Evolutionary conservation across 306 rosid species (phyloP), one percentile per base, ranked within the genome.

Genomic region (Vachellia pachyceras): DNA sequence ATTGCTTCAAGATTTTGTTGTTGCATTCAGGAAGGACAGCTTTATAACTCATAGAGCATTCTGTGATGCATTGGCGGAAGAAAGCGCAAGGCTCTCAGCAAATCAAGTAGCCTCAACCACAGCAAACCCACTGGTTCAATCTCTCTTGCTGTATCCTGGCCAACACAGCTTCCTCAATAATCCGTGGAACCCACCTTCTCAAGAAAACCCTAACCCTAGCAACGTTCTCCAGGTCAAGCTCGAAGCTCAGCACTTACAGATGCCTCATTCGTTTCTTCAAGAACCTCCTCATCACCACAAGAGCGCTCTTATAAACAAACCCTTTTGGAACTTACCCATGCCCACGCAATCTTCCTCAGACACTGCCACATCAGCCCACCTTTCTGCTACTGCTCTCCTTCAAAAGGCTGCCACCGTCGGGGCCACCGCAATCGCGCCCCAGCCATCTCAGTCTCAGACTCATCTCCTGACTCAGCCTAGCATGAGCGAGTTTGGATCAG

Each of bases 51-150:
- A 96, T 46, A 88, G 98, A 87, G 99, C 99, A 58, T 96, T 96
- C 75, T 96, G 99, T 77, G 98, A 96, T 88, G 98, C 99, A 46
- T 82, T 96, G 79, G 99, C 99, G 3, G 98, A 96, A 88, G 99
- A 96, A 76, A 96, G 94, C 84, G 99, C 99, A 45, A 86, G 97
- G 79, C 45, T 93, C 37, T 81, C 92, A 3, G 97, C 90, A 83
- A 89, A 83, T 85, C 95, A 89, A 17, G n/a, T 87, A 77, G 69
- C 84, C 70, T 57, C 57, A 17, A 7, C 20, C 54, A 82, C 57
- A 57, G 5, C 75, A 45, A 87, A 84, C 85, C 77, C 78, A 46
- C 23, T 77, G 1, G 37, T 79, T 35, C 90, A 88, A 9, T 82
- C 94, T 65, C 93, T 95, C 80, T 88, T 89, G 79, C 92, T 88